phyloP scores from a whole-genome alignment of 192 early-diverging fungal species.

The Jimgerdemannia flammicorona region DNA sequence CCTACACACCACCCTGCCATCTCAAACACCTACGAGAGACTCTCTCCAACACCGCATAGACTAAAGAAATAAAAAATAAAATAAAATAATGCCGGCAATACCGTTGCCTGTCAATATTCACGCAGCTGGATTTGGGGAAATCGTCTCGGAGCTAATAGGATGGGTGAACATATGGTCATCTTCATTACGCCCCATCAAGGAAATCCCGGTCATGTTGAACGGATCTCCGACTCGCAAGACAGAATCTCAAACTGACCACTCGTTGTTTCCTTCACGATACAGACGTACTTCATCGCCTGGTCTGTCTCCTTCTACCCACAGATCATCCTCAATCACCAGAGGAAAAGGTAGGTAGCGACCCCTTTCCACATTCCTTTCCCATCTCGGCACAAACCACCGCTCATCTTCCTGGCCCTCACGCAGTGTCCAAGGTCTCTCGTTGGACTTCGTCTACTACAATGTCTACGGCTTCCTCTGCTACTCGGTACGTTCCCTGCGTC shows the following conservation, averaged over 20 bases:
- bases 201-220: background rate
- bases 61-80: no score
- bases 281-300: conserved; percentile 79
- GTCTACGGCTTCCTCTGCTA: conserved; percentile 85
- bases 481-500: conserved; percentile 36
- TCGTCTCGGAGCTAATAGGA: background rate
- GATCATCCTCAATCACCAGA: conserved; percentile 67
- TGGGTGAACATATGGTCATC: background rate
- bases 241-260: background rate
- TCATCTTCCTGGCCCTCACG: background rate
- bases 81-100: background rate
- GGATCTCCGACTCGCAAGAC: no score
- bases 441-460: conserved; percentile 89
- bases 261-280: background rate
- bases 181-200: background rate
- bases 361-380: background rate
- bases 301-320: conserved; percentile 89
- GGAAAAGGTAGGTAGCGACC: conserved; percentile 49
- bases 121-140: background rate
- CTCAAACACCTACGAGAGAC: no score
- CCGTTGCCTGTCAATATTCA: background rate
- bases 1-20: no score
- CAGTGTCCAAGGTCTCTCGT: conserved; percentile 80
- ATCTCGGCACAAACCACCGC: background rate
- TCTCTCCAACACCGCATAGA: no score